phyloP scores from a whole-genome alignment of 2,329 filamentous ascomycete genomes.

The Trichoderma simmonsii region DNA sequence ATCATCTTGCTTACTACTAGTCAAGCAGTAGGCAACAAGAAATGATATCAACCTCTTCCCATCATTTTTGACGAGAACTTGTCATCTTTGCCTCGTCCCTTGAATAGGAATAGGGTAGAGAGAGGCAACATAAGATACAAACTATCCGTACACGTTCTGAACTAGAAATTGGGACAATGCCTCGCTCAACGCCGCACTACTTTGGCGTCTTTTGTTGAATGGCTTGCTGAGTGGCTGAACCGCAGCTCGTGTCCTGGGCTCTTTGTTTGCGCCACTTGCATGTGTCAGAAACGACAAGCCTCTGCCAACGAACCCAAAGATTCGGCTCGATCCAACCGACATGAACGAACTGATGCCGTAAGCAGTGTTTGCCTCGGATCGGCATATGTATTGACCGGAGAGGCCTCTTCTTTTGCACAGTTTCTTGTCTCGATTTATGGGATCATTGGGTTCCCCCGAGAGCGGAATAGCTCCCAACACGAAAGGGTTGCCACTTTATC shows the following conservation, averaged over 20 bases:
- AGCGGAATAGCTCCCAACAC: neutral
- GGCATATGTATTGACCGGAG: neutral
- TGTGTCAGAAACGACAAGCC: neutral
- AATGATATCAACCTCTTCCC: neutral
- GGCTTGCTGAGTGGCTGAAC: slow-evolving; percentile 1
- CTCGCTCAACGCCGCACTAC: neutral
- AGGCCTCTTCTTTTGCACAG: neutral
- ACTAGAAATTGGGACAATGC: neutral
- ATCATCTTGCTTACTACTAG: neutral
- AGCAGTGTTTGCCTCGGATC: neutral
- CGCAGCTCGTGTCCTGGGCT: neutral
- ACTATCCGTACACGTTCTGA: neutral
- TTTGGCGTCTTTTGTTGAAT: neutral
- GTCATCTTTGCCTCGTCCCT: neutral
- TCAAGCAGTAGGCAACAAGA: neutral
- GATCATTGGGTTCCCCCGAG: neutral
- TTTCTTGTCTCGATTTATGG: neutral
- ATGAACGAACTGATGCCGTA: neutral
- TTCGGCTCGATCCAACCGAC: neutral
- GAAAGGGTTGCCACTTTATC: neutral
- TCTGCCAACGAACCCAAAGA: neutral
- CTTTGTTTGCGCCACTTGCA: neutral
- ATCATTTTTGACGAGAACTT: neutral
- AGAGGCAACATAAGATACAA: neutral
- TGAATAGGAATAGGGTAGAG: neutral